Base-by-base conservation (phyloP, 2,329 filamentous ascomycete species). In the Trichoderma sp. region DNA sequence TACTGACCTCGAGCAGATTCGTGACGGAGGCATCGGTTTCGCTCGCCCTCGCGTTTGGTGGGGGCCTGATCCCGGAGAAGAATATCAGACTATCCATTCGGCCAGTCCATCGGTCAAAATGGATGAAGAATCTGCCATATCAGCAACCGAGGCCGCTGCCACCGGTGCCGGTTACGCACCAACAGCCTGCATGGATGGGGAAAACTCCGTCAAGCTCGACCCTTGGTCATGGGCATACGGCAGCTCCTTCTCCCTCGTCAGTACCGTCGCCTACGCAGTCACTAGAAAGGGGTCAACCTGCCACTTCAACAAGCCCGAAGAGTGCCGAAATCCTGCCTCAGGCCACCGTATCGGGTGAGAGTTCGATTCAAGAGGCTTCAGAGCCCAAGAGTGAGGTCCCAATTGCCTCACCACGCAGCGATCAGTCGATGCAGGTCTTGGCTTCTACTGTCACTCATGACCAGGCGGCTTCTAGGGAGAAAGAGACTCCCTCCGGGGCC, bases 21-120 rank as follows among this genome's bases (percentile, higher is more conserved):
- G 43, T 55, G 6, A 52, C 64, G 3, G 72, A 75, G 43, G 63
- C 66, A 2, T 75, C 74, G 10, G 74, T 72, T 39, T 26, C 58
- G 5, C 65, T 69, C 41, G 74, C 75, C 1, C 63, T 78, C 47
- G 55, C 63, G 15, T 67, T 70, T 51, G 70, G 67, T 2, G 55
- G 64, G 7, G 70, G 71, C 5, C 45, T 44, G 9, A 67, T 78
- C 47, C 66, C 67, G 5, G 75, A 75, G 45, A 69, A 69, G 30
- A 66, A 67, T 2, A 64, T 78, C 9, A 68, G 68, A 5, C 34
- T 77, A 21, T 48, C 2, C 15, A 72, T 78, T 30, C 66, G 66
- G 5, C 72, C 76, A 3, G 68, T 71, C 6, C 50, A 72, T 54
- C 69, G 74, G 28, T 77, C 75, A 2, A 78, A 76, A 65, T 78